Evolutionary conservation across 1,284 basidiomycete genomes (phyloP).

Genomic region (Trametes versicolor): DNA sequence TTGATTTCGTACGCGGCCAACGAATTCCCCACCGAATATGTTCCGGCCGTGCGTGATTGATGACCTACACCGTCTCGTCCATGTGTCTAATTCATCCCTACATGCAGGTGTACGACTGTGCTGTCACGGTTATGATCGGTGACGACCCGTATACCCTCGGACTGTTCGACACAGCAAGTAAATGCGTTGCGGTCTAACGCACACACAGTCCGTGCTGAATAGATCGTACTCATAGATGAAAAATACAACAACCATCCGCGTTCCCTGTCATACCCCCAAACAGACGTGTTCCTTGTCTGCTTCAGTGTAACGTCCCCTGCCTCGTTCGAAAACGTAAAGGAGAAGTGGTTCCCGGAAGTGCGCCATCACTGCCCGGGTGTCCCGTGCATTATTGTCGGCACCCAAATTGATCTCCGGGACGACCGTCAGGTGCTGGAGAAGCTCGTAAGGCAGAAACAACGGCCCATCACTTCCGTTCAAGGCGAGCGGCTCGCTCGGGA

Average conservation of each 20-base stretch:
- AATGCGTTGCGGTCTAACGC: slow-evolving; percentile 9
- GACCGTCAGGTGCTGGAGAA: slow-evolving; percentile 95
- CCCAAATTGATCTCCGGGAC: slow-evolving; percentile 97
- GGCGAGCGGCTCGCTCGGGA: slow-evolving; percentile 96
- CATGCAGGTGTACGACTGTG: slow-evolving; percentile 93
- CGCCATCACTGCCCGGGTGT: slow-evolving; percentile 99
- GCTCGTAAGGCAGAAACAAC: slow-evolving; percentile 94
- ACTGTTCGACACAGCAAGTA: slow-evolving; percentile 97
- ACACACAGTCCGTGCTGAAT: background rate
- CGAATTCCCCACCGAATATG: slow-evolving; percentile 98
- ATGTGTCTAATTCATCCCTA: slow-evolving; percentile 37
- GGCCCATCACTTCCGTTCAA: slow-evolving; percentile 88
- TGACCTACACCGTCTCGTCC: slow-evolving; percentile 30
- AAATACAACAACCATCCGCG: slow-evolving; percentile 99
- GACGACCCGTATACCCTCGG: slow-evolving; percentile 99
- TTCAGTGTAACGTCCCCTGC: slow-evolving; percentile 99
- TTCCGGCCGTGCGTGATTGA: slow-evolving; percentile 85
- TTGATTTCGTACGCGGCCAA: slow-evolving; percentile 99
- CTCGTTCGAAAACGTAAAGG: slow-evolving; percentile 99
- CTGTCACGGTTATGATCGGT: slow-evolving; percentile 99
- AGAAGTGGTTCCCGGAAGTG: slow-evolving; percentile 99
- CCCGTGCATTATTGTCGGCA: slow-evolving; percentile 98
- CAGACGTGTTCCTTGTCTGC: slow-evolving; percentile 99
- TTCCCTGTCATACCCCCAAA: slow-evolving; percentile 99
- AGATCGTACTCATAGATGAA: slow-evolving; percentile 72